Conservation (phyloP, 1,284 basidiomycete genomes). For the Melampsora larici-populina region DNA sequence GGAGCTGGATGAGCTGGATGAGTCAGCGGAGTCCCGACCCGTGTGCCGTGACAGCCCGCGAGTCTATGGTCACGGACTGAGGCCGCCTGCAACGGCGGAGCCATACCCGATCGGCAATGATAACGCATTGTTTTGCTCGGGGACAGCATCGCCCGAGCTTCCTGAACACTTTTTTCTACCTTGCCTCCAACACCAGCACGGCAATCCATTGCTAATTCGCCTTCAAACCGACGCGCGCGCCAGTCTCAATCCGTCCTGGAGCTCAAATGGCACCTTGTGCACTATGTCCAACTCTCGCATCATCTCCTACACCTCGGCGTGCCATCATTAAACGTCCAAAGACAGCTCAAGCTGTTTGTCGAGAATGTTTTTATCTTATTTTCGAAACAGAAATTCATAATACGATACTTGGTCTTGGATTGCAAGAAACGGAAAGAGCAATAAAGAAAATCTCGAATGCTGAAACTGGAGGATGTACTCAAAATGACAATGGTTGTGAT, state of each 20-base stretch:
- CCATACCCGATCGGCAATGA: no score
- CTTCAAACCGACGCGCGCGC: no score
- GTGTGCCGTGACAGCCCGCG: no score
- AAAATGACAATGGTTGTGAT: neutral
- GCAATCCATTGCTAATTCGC: no score
- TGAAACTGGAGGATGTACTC: neutral
- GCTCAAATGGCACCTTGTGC: constrained; percentile 31
- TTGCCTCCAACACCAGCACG: no score
- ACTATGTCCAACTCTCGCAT: constrained; percentile 14
- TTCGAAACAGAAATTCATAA: constrained; percentile 99
- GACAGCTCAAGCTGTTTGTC: constrained; percentile 92
- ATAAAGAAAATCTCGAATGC: neutral
- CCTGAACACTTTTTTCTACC: no score
- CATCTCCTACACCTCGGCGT: constrained; percentile 49
- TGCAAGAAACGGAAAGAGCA: constrained; percentile 44
- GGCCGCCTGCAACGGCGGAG: no score
- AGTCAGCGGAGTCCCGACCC: no score
- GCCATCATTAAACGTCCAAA: constrained; percentile 93
- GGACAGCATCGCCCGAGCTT: no score
- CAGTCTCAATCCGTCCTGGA: neutral
- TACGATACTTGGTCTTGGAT: constrained; percentile 65
- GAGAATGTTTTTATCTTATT: constrained; percentile 66
- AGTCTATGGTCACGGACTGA: no score
- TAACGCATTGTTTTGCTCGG: no score
- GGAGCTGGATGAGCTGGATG: no score